A percentile compares a stretch with the other conserved stretches of the same genome.
phyloP scores from a whole-genome alignment of 495 filamentous ascomycete genomes.

The Bacidia rubella region DNA sequence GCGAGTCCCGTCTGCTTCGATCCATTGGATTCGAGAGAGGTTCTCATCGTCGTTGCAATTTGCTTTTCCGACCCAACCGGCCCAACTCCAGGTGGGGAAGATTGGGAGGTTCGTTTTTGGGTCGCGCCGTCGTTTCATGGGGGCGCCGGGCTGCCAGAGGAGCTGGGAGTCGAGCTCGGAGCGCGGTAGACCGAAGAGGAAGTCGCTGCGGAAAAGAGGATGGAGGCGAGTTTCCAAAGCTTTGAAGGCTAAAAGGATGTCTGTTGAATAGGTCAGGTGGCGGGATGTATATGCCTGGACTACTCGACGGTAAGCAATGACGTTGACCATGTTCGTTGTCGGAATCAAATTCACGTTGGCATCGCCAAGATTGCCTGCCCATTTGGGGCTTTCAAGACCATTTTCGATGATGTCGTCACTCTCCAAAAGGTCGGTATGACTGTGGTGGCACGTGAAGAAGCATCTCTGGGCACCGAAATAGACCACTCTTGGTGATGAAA shows the following conservation, averaged over 20 bases:
- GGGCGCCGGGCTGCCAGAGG: conserved; percentile 10
- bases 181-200: conserved; percentile 12
- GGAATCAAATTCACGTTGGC: conserved; percentile 6
- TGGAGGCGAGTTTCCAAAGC: conserved; percentile 6
- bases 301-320: conserved; percentile 2
- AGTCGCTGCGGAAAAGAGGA: conserved; percentile 13
- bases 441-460: conserved; percentile 26
- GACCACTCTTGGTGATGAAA: conserved; percentile 17
- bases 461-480: conserved; percentile 24
- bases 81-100: conserved; percentile 16
- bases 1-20: conserved; percentile 1
- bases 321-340: conserved; percentile 4
- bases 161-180: conserved; percentile 13
- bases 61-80: conserved; percentile 14
- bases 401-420: conserved; percentile 5
- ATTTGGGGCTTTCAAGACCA: background rate
- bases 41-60: conserved; percentile 8
- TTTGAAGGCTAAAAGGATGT: conserved; percentile 18
- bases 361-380: background rate
- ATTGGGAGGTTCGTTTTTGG: conserved; percentile 3
- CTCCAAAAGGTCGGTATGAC: conserved; percentile 9
- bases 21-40: conserved; percentile 13
- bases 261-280: conserved; percentile 9
- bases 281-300: conserved; percentile 12
- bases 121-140: conserved; percentile 7